Evolutionary conservation across 2,329 filamentous ascomycete genomes (phyloP), one percentile per base, ranked within the genome.

Genomic region (Pseudopyricularia cyperi): DNA sequence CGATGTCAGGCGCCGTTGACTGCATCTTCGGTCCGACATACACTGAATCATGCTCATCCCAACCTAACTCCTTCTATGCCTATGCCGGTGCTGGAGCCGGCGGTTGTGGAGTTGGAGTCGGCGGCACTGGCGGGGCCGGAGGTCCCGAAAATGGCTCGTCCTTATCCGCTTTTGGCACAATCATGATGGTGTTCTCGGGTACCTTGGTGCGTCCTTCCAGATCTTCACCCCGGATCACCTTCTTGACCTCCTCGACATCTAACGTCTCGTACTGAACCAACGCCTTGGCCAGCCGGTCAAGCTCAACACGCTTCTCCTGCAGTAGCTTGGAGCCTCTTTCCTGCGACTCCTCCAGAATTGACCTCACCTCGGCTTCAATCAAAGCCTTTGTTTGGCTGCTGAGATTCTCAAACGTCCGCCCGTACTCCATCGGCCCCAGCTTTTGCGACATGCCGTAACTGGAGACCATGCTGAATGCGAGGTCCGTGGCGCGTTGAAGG

Each of bases 261-360:
- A 98, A 71, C 0, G 89, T 96, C 73, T 98, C 93, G 66, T 96
- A 97, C 67, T 96, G 84, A 33, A 98, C 82, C 9, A 98, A 76
- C 6, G 90, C 93, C 62, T 90, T 83, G 28, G 93, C 91, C 9
- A 98, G 73, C 11, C 88, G 73, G 60, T 98, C 91, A 7, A 98
- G 77, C 66, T 95, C 91, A 54, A 85, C 83, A 52, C 89, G 81
- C 65, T 86, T 88, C 34, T 80, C 77, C 1, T 76, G 79, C 47
- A 98, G 70, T 4, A 97, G 74, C 47, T 78, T 77, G 46, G 74
- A 70, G 42, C 90, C 89, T 34, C 89, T 85, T 52, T 79, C 73
- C 55, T 89, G 85, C 15, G 85, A 87, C 62, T 93, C 90, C 60
- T 89, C 85, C 44, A 97, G 77, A 14, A 93, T 76, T 47, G 84